A percentile compares a stretch with the other conserved stretches of the same genome.
Conservation (phyloP, 2,329 filamentous ascomycete species). For the Colletotrichum chlorophyti region DNA sequence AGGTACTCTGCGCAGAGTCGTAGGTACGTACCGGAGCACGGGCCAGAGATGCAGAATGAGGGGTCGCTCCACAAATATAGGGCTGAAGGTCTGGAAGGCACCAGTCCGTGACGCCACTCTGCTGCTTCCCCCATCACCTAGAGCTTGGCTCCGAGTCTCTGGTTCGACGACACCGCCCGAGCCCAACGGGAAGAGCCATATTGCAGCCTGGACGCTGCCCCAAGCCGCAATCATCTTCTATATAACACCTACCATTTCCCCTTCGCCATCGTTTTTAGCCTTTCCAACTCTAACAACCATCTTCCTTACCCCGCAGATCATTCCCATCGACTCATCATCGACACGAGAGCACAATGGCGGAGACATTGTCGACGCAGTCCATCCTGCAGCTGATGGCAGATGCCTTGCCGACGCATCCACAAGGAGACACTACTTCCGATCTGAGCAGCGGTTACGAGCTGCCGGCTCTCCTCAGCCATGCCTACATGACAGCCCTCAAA, state of each 20-base stretch:
- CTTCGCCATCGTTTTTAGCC: background rate
- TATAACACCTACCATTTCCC: background rate
- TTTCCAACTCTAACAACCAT: constrained; percentile 3
- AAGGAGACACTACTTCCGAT: constrained; percentile 63
- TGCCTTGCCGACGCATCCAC: constrained; percentile 61
- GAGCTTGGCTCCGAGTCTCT: background rate
- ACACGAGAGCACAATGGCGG: constrained; percentile 22
- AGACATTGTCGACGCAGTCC: constrained; percentile 50
- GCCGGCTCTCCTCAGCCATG: constrained; percentile 83
- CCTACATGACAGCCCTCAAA: constrained; percentile 79
- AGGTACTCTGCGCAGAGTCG: rapidly evolving
- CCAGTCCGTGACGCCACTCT: constrained; percentile 25
- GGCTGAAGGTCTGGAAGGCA: constrained; percentile 29
- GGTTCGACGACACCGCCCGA: no score
- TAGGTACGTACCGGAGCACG: no score
- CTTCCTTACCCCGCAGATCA: no score
- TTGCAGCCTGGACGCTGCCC: no score
- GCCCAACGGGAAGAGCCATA: constrained; percentile 3
- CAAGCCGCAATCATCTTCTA: background rate
- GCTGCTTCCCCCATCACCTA: constrained; percentile 1
- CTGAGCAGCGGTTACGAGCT: constrained; percentile 80
- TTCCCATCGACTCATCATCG: background rate
- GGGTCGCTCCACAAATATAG: constrained; percentile 30
- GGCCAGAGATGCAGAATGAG: background rate
- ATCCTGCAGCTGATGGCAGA: constrained; percentile 65